Evolutionary conservation across 1,284 basidiomycete genomes (phyloP).

Genomic region (Microbotryum lychnidis-dioicae): DNA sequence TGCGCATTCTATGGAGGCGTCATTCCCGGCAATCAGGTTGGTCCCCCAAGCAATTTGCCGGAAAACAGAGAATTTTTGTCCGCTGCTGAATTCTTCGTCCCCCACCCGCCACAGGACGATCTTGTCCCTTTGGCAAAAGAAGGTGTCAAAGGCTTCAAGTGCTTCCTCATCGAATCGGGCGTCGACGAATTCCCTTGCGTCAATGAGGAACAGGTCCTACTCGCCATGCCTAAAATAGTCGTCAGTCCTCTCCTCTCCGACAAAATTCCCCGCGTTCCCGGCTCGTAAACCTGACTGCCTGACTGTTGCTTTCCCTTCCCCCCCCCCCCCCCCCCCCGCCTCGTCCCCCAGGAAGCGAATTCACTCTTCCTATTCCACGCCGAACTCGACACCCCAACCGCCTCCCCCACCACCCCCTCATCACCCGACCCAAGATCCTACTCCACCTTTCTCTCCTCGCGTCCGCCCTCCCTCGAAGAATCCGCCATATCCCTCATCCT

Average conservation of each 20-base stretch:
- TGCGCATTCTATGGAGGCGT: constrained; percentile 93
- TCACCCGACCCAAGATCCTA: constrained; percentile 53
- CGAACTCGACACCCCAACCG: constrained; percentile 44
- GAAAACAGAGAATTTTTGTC: not conserved
- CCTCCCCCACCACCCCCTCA: constrained; percentile 19
- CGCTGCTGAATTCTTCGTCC: not conserved
- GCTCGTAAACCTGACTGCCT: too few species aligned
- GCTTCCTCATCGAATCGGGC: constrained; percentile 86
- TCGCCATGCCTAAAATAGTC: constrained; percentile 64
- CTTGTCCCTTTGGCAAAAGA: constrained; percentile 58
- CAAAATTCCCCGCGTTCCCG: too few species aligned
- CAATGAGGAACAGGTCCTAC: constrained; percentile 55
- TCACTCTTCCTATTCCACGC: constrained; percentile 82
- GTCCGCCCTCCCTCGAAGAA: constrained; percentile 66
- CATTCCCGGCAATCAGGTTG: constrained; percentile 74
- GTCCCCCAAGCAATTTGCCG: constrained; percentile 6
- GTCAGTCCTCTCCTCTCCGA: constrained; percentile 42
- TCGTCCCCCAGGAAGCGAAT: constrained; percentile 48
- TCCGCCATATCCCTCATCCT: constrained; percentile 59
- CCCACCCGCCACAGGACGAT: constrained; percentile 47
- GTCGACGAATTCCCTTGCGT: constrained; percentile 91
- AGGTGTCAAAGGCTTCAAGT: constrained; percentile 90
- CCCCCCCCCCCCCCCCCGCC: too few species aligned
- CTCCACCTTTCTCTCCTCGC: constrained; percentile 70
- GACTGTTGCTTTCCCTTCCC: too few species aligned